Conservation (phyloP, 2,329 filamentous ascomycete species). For the Aspergillus pseudoviridinutans region DNA sequence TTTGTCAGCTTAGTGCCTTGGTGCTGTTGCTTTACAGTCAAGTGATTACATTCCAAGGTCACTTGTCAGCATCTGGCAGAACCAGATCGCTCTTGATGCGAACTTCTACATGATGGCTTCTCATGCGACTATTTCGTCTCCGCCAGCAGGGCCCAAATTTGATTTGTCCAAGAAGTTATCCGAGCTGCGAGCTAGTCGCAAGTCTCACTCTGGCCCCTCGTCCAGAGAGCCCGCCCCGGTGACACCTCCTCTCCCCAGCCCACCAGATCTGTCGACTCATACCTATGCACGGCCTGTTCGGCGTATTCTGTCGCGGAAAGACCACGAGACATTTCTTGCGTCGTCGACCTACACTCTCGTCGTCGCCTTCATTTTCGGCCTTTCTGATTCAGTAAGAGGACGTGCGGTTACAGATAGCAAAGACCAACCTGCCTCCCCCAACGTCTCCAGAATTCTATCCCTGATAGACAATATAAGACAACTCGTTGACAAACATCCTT, state of each 20-base stretch:
- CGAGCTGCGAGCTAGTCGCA: constrained; percentile 33
- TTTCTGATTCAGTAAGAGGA: constrained; percentile 75
- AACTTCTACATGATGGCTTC: constrained; percentile 21
- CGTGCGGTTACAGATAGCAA: constrained; percentile 25
- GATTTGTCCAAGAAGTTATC: constrained; percentile 41
- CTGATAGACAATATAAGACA: constrained; percentile 68
- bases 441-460: constrained; percentile 60
- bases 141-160: constrained; percentile 21
- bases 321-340: constrained; percentile 75
- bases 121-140: constrained; percentile 7
- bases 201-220: constrained; percentile 20
- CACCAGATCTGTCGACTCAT: constrained; percentile 58
- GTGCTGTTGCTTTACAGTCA: neutral
- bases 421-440: constrained; percentile 47
- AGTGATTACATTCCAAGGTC: neutral
- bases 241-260: constrained; percentile 69
- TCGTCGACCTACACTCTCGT: constrained; percentile 75
- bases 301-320: constrained; percentile 73
- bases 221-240: constrained; percentile 60
- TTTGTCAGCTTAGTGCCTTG: neutral
- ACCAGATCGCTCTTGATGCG: neutral
- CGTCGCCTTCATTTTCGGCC: constrained; percentile 76
- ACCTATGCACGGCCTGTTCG: constrained; percentile 65
- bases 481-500: constrained; percentile 66
- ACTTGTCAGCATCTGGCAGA: neutral